A percentile compares a stretch with the other conserved stretches of the same genome.
Conservation (phyloP, 2,329 filamentous ascomycete species). For the Aureobasidium sp. region DNA sequence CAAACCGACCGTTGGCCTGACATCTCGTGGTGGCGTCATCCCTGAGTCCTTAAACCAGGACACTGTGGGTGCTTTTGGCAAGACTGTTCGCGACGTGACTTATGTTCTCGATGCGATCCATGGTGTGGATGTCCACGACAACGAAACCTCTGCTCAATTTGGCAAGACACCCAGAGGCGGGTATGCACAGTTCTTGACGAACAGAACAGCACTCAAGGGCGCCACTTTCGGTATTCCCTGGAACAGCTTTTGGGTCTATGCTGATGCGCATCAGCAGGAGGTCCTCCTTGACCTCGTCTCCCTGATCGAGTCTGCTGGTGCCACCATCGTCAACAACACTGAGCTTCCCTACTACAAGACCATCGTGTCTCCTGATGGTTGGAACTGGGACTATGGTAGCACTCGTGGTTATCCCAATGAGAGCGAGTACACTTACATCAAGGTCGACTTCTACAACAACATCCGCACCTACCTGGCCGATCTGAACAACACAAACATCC, state of each 20-base stretch:
- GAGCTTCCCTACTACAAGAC: constrained; percentile 58
- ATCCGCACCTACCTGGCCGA: constrained; percentile 57
- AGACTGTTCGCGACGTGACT: constrained; percentile 61
- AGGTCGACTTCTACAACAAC: constrained; percentile 64
- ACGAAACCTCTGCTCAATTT: constrained; percentile 55
- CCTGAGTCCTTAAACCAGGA: constrained; percentile 64
- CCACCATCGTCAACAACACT: constrained; percentile 61
- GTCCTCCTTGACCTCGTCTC: constrained; percentile 45
- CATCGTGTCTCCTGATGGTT: constrained; percentile 59
- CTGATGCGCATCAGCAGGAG: constrained; percentile 48
- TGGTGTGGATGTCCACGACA: constrained; percentile 56
- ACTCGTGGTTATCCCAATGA: constrained; percentile 60
- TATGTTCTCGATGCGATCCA: constrained; percentile 63
- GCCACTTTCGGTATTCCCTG: constrained; percentile 66
- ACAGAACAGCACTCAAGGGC: constrained; percentile 48
- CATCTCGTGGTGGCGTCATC: constrained; percentile 51
- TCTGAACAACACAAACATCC: constrained; percentile 54
- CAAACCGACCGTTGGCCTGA: constrained; percentile 69
- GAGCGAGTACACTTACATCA: constrained; percentile 66
- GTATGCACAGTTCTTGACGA: constrained; percentile 52
- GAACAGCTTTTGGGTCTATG: constrained; percentile 62
- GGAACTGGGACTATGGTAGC: constrained; percentile 66
- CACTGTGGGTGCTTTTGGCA: constrained; percentile 60
- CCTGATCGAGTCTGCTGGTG: constrained; percentile 54
- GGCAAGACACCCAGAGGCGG: constrained; percentile 49